Evolutionary conservation across 306 rosid species (phyloP).

Genomic region (Clitoria ternatea): DNA sequence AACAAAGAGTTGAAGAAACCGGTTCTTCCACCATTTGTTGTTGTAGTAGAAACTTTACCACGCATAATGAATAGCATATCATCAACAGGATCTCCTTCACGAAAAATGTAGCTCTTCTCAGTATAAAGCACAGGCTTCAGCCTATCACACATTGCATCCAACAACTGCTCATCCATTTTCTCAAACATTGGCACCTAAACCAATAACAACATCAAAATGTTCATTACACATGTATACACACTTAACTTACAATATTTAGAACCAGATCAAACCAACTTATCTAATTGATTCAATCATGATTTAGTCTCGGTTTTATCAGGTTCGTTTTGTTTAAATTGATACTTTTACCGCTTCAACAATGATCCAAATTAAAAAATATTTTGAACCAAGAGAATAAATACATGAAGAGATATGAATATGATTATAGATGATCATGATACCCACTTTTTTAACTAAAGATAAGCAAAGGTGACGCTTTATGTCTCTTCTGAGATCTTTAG

Average conservation of each 20-base stretch:
- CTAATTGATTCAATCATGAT: too few species aligned
- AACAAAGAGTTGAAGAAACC: constrained; percentile 48
- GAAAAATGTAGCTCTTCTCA: constrained; percentile 51
- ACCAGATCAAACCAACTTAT: too few species aligned
- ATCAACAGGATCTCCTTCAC: constrained; percentile 85
- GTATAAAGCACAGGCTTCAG: constrained; percentile 75
- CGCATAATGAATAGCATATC: constrained; percentile 79
- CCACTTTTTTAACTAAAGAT: constrained; percentile 52
- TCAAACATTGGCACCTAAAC: constrained; percentile 68
- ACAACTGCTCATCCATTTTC: constrained; percentile 62
- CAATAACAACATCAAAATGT: constrained; percentile 8
- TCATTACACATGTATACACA: background rate
- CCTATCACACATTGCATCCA: constrained; percentile 70
- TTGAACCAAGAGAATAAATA: background rate
- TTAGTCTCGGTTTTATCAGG: too few species aligned
- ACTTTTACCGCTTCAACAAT: too few species aligned
- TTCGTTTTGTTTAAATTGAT: too few species aligned
- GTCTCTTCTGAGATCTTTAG: constrained; percentile 80
- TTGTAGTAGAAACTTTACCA: constrained; percentile 56
- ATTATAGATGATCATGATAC: too few species aligned
- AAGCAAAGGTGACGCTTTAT: constrained; percentile 82
- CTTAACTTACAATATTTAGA: too few species aligned
- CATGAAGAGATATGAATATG: background rate
- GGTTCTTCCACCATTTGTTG: constrained; percentile 64
- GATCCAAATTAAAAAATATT: too few species aligned